Base-by-base conservation (phyloP, 495 filamentous ascomycete species). In the Hypoxylon subgilvum region DNA sequence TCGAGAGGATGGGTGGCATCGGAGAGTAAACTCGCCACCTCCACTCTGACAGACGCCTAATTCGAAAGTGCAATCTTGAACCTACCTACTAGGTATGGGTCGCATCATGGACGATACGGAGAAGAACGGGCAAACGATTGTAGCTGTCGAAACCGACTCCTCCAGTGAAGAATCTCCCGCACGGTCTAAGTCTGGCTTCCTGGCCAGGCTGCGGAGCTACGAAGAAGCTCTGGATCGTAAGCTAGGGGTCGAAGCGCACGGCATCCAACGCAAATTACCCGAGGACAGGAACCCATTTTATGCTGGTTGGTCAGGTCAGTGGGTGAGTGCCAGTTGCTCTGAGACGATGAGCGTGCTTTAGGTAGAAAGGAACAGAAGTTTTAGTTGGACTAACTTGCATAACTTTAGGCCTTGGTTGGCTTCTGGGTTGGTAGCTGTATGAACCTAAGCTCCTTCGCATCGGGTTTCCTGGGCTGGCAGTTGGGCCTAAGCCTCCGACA, bases 401-500 rank as follows among this genome's bases (percentile, higher is more conserved):
- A 7, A 31, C 16, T 42, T 25, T n/a, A 59, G 51, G 38, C 35
- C 19, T 47, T 69, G 49, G 44, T 66, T 7, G 44, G 54, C 36
- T 57, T 77, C 35, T 78, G 80, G 82, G 77, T 76, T 1, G 76
- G 74, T 1, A 71, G 73, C 3, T 84, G 81, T 9, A 79, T 82
- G 71, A 83, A 86, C 47, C 74, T 82, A 9, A 76, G 76, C 38
- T 81, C 78, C 49, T 81, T 86, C 49, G 72, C 77, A 17, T 74
- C 74, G 13, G 78, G 78, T n/a, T 72, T 80, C 34, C 54, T 82
- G 36, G 79, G 79, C 18, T 68, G 68, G 53, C 72, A 81, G 53
- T 74, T 83, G 23, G 78, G 77, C 0, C 65, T 84, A 18, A 69
- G 73, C 23, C 68, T 83, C 19, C 70, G 67, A 43, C 79, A 81